A percentile compares a stretch with the other conserved stretches of the same genome.
Conservation (phyloP, 495 filamentous ascomycete species). For the Penicillium herquei region DNA sequence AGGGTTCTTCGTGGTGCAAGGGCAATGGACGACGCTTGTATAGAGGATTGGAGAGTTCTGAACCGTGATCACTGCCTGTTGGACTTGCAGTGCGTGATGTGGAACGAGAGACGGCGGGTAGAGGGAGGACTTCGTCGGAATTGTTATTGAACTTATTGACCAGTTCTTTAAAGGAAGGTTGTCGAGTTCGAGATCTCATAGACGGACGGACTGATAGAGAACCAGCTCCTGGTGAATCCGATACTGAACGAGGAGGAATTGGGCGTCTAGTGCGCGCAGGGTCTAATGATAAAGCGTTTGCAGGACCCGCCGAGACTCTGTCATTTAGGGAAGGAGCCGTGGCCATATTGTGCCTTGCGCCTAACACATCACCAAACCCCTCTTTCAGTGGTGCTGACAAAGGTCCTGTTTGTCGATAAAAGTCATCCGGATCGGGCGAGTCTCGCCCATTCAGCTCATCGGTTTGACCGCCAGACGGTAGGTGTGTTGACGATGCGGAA, state of each 20-base stretch:
- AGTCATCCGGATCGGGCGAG: slow-evolving; percentile 54
- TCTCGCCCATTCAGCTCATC: slow-evolving; percentile 21
- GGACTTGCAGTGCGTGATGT: slow-evolving; percentile 37
- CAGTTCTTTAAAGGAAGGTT: slow-evolving; percentile 60
- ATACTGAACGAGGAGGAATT: slow-evolving; percentile 35
- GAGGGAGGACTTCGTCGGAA: slow-evolving; percentile 51
- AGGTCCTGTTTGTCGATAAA: slow-evolving; percentile 42
- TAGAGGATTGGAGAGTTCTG: slow-evolving; percentile 23
- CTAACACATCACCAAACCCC: slow-evolving; percentile 26
- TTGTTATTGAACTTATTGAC: slow-evolving; percentile 61
- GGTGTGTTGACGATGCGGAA: slow-evolving; percentile 25
- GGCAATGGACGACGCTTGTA: slow-evolving; percentile 28
- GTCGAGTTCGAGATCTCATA: slow-evolving; percentile 30
- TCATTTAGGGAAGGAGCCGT: slow-evolving; percentile 14
- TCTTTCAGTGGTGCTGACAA: slow-evolving; percentile 26
- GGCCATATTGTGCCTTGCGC: slow-evolving; percentile 25
- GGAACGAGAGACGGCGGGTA: slow-evolving; percentile 36
- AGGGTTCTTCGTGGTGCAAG: too few relatives aligned
- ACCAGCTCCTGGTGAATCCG: slow-evolving; percentile 32
- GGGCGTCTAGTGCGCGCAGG: slow-evolving; percentile 24
- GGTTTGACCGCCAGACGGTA: slow-evolving; percentile 11
- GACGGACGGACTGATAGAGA: slow-evolving; percentile 14
- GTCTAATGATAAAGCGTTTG: slow-evolving; percentile 18
- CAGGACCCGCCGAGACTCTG: slow-evolving; percentile 30
- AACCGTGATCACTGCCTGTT: slow-evolving; percentile 27